A percentile compares a stretch with the other conserved stretches of the same genome.
phyloP scores from a whole-genome alignment of 805 yeast genomes.

The Hanseniaspora vineae region DNA sequence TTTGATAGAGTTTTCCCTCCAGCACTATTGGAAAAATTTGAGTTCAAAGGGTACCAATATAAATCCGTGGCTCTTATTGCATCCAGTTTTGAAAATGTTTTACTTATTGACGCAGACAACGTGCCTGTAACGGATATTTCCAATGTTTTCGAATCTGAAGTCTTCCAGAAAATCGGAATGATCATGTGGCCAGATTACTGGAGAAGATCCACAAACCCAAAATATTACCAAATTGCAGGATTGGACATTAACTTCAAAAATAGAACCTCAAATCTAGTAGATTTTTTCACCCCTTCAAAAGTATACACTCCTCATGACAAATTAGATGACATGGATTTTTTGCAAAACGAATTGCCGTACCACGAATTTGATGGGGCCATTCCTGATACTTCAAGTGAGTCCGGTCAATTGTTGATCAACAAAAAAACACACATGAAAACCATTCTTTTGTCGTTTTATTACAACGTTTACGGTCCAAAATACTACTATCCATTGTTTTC shows the following conservation, averaged over 20 bases:
- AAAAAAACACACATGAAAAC: conserved; percentile 48
- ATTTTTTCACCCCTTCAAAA: conserved; percentile 12
- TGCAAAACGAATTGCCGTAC: conserved; percentile 25
- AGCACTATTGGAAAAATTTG: conserved; percentile 28
- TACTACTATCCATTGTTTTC: conserved; percentile 56
- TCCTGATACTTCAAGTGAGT: conserved; percentile 57
- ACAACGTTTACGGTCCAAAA: conserved; percentile 52
- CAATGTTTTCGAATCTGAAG: conserved; percentile 28
- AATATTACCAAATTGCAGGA: conserved; percentile 40
- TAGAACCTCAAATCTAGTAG: conserved; percentile 20
- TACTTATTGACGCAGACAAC: conserved; percentile 69
- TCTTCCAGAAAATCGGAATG: conserved; percentile 37
- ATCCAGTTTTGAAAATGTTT: conserved; percentile 62
- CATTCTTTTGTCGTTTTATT: conserved; percentile 45
- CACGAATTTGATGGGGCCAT: conserved; percentile 54
- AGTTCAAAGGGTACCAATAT: conserved; percentile 46
- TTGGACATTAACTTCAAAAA: conserved; percentile 24
- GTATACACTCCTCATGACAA: conserved; percentile 3
- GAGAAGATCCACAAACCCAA: conserved; percentile 56
- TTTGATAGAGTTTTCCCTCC: conserved; percentile 38
- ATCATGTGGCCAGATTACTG: conserved; percentile 70
- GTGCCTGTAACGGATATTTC: conserved; percentile 38
- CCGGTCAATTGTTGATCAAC: conserved; percentile 56
- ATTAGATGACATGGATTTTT: conserved; percentile 10
- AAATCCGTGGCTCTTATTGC: conserved; percentile 62